Conservation (phyloP, 2,329 filamentous ascomycete genomes). For the Magnaporthales sp. region DNA sequence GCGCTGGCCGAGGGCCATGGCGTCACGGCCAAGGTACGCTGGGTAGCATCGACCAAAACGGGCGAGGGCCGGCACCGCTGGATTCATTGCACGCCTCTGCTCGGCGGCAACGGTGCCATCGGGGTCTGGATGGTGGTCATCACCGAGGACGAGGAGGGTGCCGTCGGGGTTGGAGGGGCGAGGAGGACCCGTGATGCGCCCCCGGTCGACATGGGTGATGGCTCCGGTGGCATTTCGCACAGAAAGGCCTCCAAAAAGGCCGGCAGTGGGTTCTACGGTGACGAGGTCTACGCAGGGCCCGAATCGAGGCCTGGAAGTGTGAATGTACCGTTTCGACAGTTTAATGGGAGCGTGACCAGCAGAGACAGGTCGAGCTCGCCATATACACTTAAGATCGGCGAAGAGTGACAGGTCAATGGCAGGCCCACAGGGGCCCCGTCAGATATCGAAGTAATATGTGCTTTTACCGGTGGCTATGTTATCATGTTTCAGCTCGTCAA, state of each 20-base stretch:
- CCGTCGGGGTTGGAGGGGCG: neutral
- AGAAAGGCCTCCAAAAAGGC: neutral
- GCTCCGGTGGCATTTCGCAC: neutral
- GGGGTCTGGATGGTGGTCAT: conserved; percentile 75
- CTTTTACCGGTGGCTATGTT: neutral
- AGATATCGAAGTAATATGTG: neutral
- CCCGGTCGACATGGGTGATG: conserved; percentile 1
- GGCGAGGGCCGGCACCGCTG: conserved; percentile 56
- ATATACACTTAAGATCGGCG: conserved; percentile 6
- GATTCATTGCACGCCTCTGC: conserved; percentile 69
- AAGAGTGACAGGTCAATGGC: neutral
- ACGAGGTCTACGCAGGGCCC: neutral
- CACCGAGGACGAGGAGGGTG: conserved; percentile 50
- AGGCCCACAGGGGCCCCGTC: neutral
- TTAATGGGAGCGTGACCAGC: neutral
- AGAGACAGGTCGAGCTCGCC: conserved; percentile 4
- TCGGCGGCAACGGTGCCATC: conserved; percentile 57
- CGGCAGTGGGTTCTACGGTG: neutral
- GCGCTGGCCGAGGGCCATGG: conserved; percentile 61
- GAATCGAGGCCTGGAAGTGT: neutral
- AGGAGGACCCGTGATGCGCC: conserved; percentile 1
- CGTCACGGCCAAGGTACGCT: conserved; percentile 67
- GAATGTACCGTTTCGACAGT: neutral
- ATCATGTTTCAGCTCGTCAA: neutral
- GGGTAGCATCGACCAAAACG: conserved; percentile 43